Base-by-base conservation (phyloP, 2,329 filamentous ascomycete genomes). In the Colletotrichum lindemuthianum region DNA sequence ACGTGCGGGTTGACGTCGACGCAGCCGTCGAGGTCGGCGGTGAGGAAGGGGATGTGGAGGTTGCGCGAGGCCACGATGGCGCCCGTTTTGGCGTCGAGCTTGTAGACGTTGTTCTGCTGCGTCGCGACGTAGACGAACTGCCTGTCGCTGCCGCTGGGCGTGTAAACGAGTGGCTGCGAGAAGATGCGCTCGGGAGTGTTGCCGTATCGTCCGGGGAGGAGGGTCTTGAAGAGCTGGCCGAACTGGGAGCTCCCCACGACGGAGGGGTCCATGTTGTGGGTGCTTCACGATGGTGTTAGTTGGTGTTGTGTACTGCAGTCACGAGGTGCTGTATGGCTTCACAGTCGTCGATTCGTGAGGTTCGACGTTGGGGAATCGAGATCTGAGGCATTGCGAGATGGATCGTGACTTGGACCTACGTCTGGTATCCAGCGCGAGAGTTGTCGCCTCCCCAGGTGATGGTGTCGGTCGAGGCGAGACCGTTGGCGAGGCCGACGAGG, bases 241-340 rank as follows among this genome's bases (percentile, higher is more conserved):
- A 88, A 89, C 54, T 84, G 79, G 3, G 81, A 73, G 59, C 83
- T 85, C 44, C 77, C 81, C 2, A 89, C 85, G 8, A 88, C 76
- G 12, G 82, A 78, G 1, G 87, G 87, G 69, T 89, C 85, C 82
- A 89, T 85, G 73, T 89, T 89, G 71, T 89, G 86, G 70, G 86
- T 88, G 16, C 73, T 75, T 49, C 6, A 24, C 7, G 34, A 39
- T 39, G 8, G 44, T 4, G 24, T 24, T 24, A 24, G 24, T 24
- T 24, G 24, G 24, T 24, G 24, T 24, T 24, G n/a, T n/a, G n/a
- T n/a, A n/a, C n/a, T n/a, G 24, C 24, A 24, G 24, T 24, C 24
- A 24, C 2, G 32, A 11, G 40, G 10, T 50, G 1, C 6, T 32
- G n/a, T 40, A 2, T 2, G 37, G 37, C 9, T 40, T 40, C 13